These are phyloP conservation scores for Vigna mungo DNA, from an alignment of 306 rosid species.

Conservation along the genomic window DNA sequence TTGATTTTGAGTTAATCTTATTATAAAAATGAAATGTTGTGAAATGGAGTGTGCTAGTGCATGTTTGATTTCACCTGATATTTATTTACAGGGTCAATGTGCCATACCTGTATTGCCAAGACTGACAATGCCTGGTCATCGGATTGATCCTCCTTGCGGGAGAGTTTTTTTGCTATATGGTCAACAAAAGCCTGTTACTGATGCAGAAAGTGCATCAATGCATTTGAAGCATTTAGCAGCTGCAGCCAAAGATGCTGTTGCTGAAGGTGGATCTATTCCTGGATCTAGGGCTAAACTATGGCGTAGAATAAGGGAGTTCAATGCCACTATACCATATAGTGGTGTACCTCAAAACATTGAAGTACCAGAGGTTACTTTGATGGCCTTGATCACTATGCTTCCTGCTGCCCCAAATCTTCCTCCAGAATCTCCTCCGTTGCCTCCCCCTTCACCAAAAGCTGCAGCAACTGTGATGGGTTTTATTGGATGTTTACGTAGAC, in stretches of 20 bases:
- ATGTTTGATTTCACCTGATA: conserved; percentile 52
- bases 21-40: conserved; percentile 36
- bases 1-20: conserved; percentile 30
- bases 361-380: conserved; percentile 97
- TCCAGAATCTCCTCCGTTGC: conserved; percentile 97
- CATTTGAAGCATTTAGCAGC: conserved; percentile 94
- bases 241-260: conserved; percentile 98
- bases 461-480: conserved; percentile 99
- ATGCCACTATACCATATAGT: conserved; percentile 84
- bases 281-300: conserved; percentile 99
- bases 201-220: conserved; percentile 83
- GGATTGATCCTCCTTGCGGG: conserved; percentile 97
- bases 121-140: conserved; percentile 99
- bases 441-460: conserved; percentile 99
- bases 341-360: conserved; percentile 90
- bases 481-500: conserved; percentile 88
- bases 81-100: conserved; percentile 79
- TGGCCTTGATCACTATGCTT: conserved; percentile 99
- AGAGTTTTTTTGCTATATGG: conserved; percentile 84
- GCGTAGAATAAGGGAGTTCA: conserved; percentile 99
- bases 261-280: conserved; percentile 98
- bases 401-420: conserved; percentile 99
- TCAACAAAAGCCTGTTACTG: conserved; percentile 63
- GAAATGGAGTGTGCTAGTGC: conserved; percentile 26
- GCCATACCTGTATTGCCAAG: conserved; percentile 93